phyloP scores from a whole-genome alignment of 2,329 filamentous ascomycete species.

The Penicillium crustosum region DNA sequence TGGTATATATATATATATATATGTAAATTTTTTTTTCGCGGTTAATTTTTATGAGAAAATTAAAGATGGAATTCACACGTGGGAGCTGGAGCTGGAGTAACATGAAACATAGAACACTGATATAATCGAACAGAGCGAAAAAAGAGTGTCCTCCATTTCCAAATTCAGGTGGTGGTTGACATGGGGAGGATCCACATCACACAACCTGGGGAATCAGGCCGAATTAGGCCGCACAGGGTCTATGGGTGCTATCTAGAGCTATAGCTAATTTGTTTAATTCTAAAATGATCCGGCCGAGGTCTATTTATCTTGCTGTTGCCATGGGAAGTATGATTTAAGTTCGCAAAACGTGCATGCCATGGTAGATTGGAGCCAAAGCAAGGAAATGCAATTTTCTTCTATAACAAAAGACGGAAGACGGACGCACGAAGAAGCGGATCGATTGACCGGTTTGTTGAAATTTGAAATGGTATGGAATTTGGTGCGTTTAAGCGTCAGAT shows the following conservation, averaged over 20 bases:
- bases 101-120: neutral
- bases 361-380: slow-evolving; percentile 27
- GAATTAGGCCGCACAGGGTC: neutral
- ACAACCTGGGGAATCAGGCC: slow-evolving; percentile 7
- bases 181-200: slow-evolving; percentile 1
- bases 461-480: slow-evolving; percentile 37
- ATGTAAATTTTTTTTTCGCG: neutral
- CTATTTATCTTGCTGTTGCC: neutral
- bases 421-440: slow-evolving; percentile 16
- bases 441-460: slow-evolving; percentile 24
- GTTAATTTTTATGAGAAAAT: neutral
- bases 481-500: slow-evolving; percentile 39
- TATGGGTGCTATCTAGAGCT: neutral
- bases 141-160: neutral
- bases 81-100: neutral
- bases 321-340: neutral
- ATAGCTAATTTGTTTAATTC: neutral
- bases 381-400: slow-evolving; percentile 24
- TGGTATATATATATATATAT: slow-evolving; percentile 3
- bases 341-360: slow-evolving; percentile 16
- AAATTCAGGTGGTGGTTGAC: neutral
- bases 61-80: neutral
- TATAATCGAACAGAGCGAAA: neutral
- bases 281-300: neutral
- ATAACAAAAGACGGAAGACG: slow-evolving; percentile 14